A percentile compares a stretch with the other conserved stretches of the same genome.
phyloP scores from a whole-genome alignment of 495 filamentous ascomycete species.

The Penicillium fimorum region DNA sequence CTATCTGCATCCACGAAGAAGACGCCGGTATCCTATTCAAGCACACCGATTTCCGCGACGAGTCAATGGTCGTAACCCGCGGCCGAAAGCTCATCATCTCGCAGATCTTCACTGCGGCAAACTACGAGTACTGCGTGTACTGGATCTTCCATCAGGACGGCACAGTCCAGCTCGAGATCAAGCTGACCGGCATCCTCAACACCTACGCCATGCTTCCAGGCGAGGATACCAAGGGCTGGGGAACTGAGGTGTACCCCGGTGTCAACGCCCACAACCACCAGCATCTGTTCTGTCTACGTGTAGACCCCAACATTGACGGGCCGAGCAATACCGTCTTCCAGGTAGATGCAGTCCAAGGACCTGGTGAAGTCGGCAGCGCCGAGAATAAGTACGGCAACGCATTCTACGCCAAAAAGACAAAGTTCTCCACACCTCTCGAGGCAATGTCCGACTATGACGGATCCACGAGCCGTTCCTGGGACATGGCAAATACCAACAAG shows the following conservation, averaged over 20 bases:
- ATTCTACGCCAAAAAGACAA: constrained; percentile 89
- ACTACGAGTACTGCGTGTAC: constrained; percentile 95
- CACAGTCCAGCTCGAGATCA: constrained; percentile 91
- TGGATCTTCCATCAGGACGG: constrained; percentile 96
- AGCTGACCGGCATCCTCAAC: constrained; percentile 92
- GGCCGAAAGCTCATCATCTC: constrained; percentile 85
- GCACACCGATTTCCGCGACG: constrained; percentile 93
- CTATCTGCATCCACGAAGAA: constrained; percentile 96
- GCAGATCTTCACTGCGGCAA: constrained; percentile 93
- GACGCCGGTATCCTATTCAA: constrained; percentile 93
- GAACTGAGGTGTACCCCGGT: constrained; percentile 88
- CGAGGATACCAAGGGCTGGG: constrained; percentile 86
- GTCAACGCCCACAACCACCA: constrained; percentile 85
- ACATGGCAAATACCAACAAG: constrained; percentile 82
- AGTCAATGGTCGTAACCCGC: constrained; percentile 80
- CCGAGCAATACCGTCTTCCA: constrained; percentile 83
- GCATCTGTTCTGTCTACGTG: constrained; percentile 89
- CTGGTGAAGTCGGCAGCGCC: constrained; percentile 68
- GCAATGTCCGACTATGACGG: constrained; percentile 81
- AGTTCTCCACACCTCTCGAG: constrained; percentile 70
- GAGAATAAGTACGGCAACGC: constrained; percentile 93
- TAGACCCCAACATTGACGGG: constrained; percentile 89
- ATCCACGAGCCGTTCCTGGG: constrained; percentile 79
- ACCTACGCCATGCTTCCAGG: constrained; percentile 83
- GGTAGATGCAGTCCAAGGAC: constrained; percentile 65